These are phyloP conservation scores for Boeremia lycopersici DNA, from an alignment of 2,329 filamentous ascomycete species.

Conservation along the genomic window DNA sequence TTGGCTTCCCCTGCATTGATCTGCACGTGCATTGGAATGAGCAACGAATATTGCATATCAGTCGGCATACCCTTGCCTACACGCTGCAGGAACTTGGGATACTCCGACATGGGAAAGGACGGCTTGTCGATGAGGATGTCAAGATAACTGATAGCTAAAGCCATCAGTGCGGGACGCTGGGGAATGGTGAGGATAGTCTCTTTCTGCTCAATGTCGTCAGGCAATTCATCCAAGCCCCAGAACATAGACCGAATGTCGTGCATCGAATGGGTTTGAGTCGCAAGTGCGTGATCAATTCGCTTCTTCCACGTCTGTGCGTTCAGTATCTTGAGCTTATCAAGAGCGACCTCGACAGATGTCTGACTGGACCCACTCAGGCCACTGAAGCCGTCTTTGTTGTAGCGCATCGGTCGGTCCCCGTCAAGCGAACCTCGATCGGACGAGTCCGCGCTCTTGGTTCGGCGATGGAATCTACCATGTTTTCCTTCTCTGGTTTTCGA, in stretches of 20 bases:
- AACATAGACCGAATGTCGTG: constrained; percentile 79
- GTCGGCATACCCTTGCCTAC: constrained; percentile 97
- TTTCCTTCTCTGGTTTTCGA: constrained; percentile 41
- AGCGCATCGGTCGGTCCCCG: constrained; percentile 57
- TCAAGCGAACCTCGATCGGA: constrained; percentile 36
- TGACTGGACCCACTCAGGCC: constrained; percentile 74
- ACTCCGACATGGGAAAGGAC: constrained; percentile 81
- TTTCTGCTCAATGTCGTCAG: constrained; percentile 79
- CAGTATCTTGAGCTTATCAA: constrained; percentile 74
- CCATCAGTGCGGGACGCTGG: constrained; percentile 81
- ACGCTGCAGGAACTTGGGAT: constrained; percentile 81
- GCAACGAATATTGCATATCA: constrained; percentile 86
- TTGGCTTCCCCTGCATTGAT: constrained; percentile 89
- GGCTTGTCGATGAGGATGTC: constrained; percentile 89
- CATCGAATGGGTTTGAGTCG: constrained; percentile 73
- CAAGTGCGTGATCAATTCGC: constrained; percentile 79
- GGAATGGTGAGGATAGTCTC: constrained; percentile 88
- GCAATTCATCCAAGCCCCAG: constrained; percentile 79
- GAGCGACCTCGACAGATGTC: constrained; percentile 77
- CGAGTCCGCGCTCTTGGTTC: constrained; percentile 49
- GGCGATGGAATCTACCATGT: constrained; percentile 37
- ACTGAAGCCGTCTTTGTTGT: constrained; percentile 79
- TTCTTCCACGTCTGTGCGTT: constrained; percentile 92
- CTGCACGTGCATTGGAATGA: constrained; percentile 88
- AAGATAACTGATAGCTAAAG: constrained; percentile 80